phyloP scores from a whole-genome alignment of 208 protist species.

The Wallacemonas sp. region DNA sequence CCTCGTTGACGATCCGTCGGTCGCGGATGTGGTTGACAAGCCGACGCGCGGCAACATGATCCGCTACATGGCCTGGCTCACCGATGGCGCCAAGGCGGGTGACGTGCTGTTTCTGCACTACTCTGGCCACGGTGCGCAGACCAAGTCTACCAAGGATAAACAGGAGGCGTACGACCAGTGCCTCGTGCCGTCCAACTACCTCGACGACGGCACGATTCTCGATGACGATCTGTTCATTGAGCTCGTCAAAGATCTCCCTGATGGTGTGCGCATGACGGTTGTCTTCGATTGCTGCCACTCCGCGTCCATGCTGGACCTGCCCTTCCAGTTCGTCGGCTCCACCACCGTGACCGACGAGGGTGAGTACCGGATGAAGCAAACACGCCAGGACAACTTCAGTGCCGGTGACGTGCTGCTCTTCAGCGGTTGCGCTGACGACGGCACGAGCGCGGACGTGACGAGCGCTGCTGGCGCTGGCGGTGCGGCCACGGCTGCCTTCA shows the following conservation, averaged over 20 bases:
- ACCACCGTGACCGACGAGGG: constrained; percentile 9
- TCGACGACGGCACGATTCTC: constrained; percentile 62
- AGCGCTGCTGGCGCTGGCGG: constrained; percentile 58
- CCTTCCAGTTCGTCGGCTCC: constrained; percentile 77
- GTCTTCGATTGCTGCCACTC: constrained; percentile 96
- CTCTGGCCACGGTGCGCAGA: constrained; percentile 88
- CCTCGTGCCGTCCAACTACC: constrained; percentile 79
- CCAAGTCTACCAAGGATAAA: constrained; percentile 42
- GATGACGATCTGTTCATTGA: constrained; percentile 90
- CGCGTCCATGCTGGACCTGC: constrained; percentile 88
- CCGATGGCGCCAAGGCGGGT: constrained; percentile 63
- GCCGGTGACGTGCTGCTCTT: constrained; percentile 87
- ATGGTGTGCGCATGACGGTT: constrained; percentile 85
- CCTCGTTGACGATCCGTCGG: constrained; percentile 1
- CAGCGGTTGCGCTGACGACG: constrained; percentile 82
- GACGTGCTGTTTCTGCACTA: constrained; percentile 92
- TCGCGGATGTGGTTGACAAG: constrained; percentile 38
- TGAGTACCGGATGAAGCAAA: constrained; percentile 39
- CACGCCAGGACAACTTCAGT: constrained; percentile 77
- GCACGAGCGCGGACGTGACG: constrained; percentile 80
- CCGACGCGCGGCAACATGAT: constrained; percentile 90
- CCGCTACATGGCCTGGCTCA: constrained; percentile 86
- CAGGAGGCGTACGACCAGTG: constrained; percentile 83
- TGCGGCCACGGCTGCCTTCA: constrained; percentile 82
- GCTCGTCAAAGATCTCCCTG: constrained; percentile 71